Evolutionary conservation across 768 basidiomycete genomes (phyloP).

Genomic region (Amanita phalloides): DNA sequence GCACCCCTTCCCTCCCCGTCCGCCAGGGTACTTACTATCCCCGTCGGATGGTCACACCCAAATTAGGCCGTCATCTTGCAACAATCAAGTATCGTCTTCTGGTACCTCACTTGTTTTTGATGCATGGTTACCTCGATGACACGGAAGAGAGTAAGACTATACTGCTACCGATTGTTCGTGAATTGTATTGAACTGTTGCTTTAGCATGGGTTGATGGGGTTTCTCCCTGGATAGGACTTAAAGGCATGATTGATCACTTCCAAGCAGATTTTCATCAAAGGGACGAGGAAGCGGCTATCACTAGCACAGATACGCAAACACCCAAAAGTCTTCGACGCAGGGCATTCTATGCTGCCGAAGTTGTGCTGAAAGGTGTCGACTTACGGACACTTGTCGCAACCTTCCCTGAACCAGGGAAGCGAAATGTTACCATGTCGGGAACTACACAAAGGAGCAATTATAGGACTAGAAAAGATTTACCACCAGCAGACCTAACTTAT

Average conservation of each 20-base stretch:
- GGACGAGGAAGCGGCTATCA: conserved; percentile 63
- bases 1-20: conserved; percentile 68
- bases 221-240: conserved; percentile 75
- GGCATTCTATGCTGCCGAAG: conserved; percentile 81
- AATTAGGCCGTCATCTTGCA: conserved; percentile 80
- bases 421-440: conserved; percentile 36
- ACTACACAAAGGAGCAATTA: conserved; percentile 38
- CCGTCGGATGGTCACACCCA: conserved; percentile 61
- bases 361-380: conserved; percentile 67
- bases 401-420: conserved; percentile 66
- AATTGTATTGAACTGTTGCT: background rate
- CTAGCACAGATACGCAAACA: conserved; percentile 45
- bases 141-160: conserved; percentile 42
- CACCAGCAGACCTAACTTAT: conserved; percentile 30
- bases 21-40: conserved; percentile 83
- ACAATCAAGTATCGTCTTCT: conserved; percentile 86
- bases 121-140: conserved; percentile 82
- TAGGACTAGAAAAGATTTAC: conserved; percentile 34
- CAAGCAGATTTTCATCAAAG: conserved; percentile 90
- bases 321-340: conserved; percentile 61
- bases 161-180: background rate
- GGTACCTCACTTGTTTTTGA: conserved; percentile 69
- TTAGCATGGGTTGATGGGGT: conserved; percentile 71
- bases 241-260: conserved; percentile 71
- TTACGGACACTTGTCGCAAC: conserved; percentile 69